Evolutionary conservation across 2,329 filamentous ascomycete genomes (phyloP), one percentile per base, ranked within the genome.

Genomic region (Aspergillus glaucus): DNA sequence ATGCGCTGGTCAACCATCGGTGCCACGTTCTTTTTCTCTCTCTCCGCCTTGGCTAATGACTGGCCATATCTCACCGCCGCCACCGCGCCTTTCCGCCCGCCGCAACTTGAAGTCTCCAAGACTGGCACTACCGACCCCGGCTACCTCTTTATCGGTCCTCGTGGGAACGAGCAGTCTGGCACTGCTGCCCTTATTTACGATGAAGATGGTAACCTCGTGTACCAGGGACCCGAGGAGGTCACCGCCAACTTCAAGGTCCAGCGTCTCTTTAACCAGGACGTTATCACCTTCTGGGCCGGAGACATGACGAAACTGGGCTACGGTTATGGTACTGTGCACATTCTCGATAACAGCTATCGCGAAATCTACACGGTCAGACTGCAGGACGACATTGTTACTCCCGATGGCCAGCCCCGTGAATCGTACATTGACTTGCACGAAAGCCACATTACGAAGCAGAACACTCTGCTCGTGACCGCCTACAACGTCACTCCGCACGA

Each of bases 221-320:
- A 67, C 44, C 59, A 68, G 44, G 65, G 66, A 2, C 65, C 65
- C 1, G 52, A 59, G 6, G 57, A 63, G 45, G 55, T 64, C 15
- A 62, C 60, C 4, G 58, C 60, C 45, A 68, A 66, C 49, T 63
- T 70, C 55, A 62, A 54, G 49, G 60, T 66, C 1, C 67, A 70
- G 52, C 58, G 55, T 24, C 55, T 68, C n/a, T 61, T 61, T 46
- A 63, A 61, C 12, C 30, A 59, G 14, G 60, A 63, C 36, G 66
- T 69, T 17, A 55, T 71, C 42, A 68, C 63, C 17, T 70, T 65
- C 53, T 70, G 65, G 65, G 59, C 62, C 19, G 66, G 65, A 0
- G 44, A 62, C 17, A 58, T 61, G 51, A 57, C 55, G 22, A 47
- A 55, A 4, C 41, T 63, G 44, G 63, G 62, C 1, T 64, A 57